phyloP scores from a whole-genome alignment of 176 grass and related monocot genomes.

The Oropetium thomaeum region DNA sequence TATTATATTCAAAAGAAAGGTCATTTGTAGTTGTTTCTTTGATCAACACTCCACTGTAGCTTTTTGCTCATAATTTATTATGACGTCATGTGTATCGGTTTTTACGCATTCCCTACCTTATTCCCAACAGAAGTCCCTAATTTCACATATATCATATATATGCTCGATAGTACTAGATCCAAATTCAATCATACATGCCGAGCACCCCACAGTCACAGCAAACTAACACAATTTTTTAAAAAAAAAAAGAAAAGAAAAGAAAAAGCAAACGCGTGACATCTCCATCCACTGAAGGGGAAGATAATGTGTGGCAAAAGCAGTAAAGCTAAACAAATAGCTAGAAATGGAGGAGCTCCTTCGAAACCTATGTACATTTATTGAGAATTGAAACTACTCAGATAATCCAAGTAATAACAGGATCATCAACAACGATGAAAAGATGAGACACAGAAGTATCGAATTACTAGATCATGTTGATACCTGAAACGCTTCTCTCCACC shows the following conservation, averaged over 20 bases:
- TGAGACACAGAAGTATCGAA: not conserved
- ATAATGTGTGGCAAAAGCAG: not conserved
- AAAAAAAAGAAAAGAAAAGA: too few relatives aligned
- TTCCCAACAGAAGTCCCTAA: not conserved
- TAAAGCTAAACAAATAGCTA: not conserved
- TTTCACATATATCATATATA: not conserved
- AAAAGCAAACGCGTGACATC: not conserved
- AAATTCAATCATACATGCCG: not conserved
- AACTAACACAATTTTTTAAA: not conserved
- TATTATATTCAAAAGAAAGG: not conserved
- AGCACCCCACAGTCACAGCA: not conserved
- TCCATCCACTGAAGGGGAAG: not conserved
- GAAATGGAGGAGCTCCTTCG: not conserved
- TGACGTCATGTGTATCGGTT: too few relatives aligned
- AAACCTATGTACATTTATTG: conserved; percentile 1
- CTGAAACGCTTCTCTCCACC: conserved; percentile 92
- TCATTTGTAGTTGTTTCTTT: not conserved
- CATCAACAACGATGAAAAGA: not conserved
- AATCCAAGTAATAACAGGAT: not conserved
- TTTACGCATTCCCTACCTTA: not conserved
- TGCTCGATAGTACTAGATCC: conserved; percentile 4
- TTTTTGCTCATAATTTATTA: not conserved
- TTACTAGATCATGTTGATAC: conserved; percentile 30
- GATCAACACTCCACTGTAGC: not conserved
- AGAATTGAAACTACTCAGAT: not conserved